Evolutionary conservation across 2,329 filamentous ascomycete genomes (phyloP), one percentile per base, ranked within the genome.

Genomic region (Aspergillus felis): DNA sequence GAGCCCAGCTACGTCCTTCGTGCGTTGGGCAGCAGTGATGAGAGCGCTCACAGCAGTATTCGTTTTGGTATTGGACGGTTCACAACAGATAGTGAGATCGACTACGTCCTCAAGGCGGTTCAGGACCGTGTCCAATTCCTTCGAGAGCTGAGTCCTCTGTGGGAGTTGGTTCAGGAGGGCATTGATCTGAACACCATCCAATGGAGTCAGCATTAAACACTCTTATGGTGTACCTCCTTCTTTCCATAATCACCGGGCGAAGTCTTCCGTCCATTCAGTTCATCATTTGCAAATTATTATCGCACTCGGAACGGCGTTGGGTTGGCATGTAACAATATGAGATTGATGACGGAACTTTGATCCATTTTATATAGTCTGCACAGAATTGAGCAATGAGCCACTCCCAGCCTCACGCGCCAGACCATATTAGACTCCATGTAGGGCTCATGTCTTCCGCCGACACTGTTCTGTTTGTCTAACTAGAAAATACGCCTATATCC

Each of bases 101-200:
- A 99, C 74, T 99, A 99, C 70, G 94, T 99, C 10, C 81, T 99
- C 57, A 94, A 96, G 79, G 93, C 94, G 0, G 94, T 99, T 0
- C 85, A 84, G 74, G 91, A 96, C 72, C 86, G 94, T 53, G 94
- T 99, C 47, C 89, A 86, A 17, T 97, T 97, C 82, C 80, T 99
- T 68, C 86, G 94, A 67, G 94, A 99, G 79, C 81, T 99, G 64
- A 97, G 92, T 73, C 94, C 94, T 42, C 79, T 99, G 57, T 99
- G 94, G 94, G 94, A 99, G 78, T 79, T 99, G 63, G 94, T 99
- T 12, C 94, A 99, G 78, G 94, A 99, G 75, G 94, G 94, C 17
- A 85, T 99, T 62, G 94, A 96, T 71, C 79, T 99, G 65, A 90
- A 95, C 77, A 96, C 91, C 47, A 99, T 99, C 69, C 88, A 99